phyloP scores from a whole-genome alignment of 1,284 basidiomycete genomes.

The Puccinia hordei region DNA sequence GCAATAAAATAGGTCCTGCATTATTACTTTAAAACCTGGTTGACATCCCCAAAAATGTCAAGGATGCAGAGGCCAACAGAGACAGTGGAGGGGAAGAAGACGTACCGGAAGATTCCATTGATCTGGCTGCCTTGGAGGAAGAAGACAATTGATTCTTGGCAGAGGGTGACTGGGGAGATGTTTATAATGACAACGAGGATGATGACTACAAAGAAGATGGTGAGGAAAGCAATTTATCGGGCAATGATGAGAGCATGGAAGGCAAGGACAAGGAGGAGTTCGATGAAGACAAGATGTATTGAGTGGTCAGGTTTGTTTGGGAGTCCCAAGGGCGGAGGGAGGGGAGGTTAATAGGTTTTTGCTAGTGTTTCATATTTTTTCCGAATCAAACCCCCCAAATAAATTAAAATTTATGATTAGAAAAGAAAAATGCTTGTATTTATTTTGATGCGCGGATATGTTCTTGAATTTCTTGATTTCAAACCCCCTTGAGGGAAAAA shows the following conservation, averaged over 20 bases:
- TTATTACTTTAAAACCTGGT: neutral
- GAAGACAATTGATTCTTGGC: neutral
- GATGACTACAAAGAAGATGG: neutral
- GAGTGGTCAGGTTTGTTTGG: no score
- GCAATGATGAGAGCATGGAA: neutral
- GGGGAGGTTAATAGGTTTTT: no score
- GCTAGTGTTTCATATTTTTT: no score
- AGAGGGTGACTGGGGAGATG: neutral
- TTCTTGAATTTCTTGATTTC: no score
- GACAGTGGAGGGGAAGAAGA: neutral
- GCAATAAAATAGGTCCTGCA: neutral
- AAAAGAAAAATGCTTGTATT: no score
- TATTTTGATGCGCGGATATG: no score
- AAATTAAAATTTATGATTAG: no score
- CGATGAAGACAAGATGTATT: neutral
- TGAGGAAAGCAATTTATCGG: neutral
- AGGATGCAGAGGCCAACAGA: neutral
- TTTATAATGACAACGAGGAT: slow-evolving; percentile 5
- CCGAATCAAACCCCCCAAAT: no score
- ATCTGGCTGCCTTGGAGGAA: no score
- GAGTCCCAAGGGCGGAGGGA: no score
- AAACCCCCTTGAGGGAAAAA: no score
- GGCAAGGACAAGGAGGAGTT: neutral
- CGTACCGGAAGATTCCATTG: neutral
- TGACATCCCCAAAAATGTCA: neutral